These are phyloP conservation scores for Spinellus fusiger DNA, from an alignment of 192 early-diverging fungal species.

Conservation along the genomic window DNA sequence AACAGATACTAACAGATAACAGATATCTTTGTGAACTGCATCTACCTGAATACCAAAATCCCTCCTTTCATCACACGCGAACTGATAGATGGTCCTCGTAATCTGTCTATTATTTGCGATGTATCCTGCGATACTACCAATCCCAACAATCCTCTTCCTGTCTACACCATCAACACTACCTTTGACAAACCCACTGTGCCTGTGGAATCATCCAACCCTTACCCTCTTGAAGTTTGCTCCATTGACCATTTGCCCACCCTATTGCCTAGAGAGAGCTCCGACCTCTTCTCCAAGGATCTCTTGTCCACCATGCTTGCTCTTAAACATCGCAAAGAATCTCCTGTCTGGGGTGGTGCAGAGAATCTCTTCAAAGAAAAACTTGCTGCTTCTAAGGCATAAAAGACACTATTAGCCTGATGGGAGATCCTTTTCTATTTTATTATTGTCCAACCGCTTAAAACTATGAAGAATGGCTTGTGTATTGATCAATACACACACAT, in stretches of 20 bases:
- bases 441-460: too few species aligned
- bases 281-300: conserved; percentile 82
- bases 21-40: conserved; percentile 99
- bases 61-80: conserved; percentile 90
- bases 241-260: conserved; percentile 97
- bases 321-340: conserved; percentile 54
- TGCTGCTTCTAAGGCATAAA: conserved; percentile 22
- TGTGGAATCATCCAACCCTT: conserved; percentile 54
- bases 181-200: conserved; percentile 86
- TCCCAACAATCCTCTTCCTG: conserved; percentile 95
- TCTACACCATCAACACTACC: conserved; percentile 89
- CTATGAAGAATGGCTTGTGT: too few species aligned
- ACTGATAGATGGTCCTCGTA: conserved; percentile 63
- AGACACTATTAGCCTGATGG: too few species aligned
- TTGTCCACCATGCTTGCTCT: conserved; percentile 77
- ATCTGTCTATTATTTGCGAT: conserved; percentile 82
- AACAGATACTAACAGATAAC: too few species aligned
- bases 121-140: conserved; percentile 97
- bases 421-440: too few species aligned
- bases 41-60: conserved; percentile 89
- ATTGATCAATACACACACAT: too few species aligned
- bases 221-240: conserved; percentile 83
- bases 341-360: conserved; percentile 82
- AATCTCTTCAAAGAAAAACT: conserved; percentile 81
- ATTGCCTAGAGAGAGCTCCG: conserved; percentile 86